Percentiles rank a stretch among this genome's conserved stretches.
These are phyloP conservation scores for Xylariaceae sp. DNA, from an alignment of 2,329 filamentous ascomycete species.

Conservation along the genomic window DNA sequence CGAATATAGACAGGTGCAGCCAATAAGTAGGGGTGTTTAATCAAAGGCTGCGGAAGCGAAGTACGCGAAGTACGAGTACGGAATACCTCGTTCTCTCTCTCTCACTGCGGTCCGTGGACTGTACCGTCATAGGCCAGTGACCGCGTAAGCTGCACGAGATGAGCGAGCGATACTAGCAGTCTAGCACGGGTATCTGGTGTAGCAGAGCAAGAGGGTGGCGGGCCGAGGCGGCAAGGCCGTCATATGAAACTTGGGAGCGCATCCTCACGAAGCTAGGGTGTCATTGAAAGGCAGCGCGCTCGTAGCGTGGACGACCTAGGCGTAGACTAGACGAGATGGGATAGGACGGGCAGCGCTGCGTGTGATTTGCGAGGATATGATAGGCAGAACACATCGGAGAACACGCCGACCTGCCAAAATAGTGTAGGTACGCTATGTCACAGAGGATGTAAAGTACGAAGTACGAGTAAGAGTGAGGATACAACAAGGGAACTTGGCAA, in stretches of 20 bases:
- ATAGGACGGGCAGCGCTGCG: too few relatives aligned
- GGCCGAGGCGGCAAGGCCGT: background rate
- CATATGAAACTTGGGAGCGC: background rate
- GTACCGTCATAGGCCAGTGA: background rate
- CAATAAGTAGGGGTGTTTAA: background rate
- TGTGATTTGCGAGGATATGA: too few relatives aligned
- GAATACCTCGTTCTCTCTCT: too few relatives aligned
- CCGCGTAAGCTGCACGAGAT: background rate
- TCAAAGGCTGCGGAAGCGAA: background rate
- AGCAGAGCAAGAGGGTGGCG: background rate
- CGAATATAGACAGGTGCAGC: conserved; percentile 16
- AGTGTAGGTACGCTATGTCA: too few relatives aligned
- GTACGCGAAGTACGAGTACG: background rate
- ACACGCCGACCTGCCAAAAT: too few relatives aligned
- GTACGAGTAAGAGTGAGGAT: too few relatives aligned
- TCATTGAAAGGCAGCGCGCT: conserved; percentile 21
- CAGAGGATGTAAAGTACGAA: too few relatives aligned
- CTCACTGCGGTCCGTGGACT: too few relatives aligned
- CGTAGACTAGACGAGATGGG: too few relatives aligned
- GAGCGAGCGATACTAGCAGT: background rate
- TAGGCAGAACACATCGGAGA: too few relatives aligned
- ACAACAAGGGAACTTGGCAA: too few relatives aligned
- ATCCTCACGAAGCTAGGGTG: conserved; percentile 19
- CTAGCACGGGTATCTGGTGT: background rate
- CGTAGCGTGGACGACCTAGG: too few relatives aligned